phyloP scores from a whole-genome alignment of 2,329 filamentous ascomycete species.

The Tolypocladium tropicale region DNA sequence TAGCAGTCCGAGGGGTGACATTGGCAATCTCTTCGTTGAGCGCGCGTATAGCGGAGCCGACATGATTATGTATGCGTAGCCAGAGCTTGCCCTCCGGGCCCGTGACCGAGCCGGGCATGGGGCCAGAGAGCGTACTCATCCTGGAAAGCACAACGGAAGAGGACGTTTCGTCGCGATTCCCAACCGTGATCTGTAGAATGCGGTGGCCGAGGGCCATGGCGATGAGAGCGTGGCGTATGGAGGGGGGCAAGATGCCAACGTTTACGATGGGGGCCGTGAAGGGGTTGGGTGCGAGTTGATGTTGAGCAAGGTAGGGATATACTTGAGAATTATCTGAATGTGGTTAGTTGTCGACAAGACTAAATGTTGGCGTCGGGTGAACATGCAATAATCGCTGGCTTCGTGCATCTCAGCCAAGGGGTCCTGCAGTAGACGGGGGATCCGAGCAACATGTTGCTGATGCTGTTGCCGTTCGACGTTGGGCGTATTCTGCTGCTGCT shows the following conservation, averaged over 20 bases:
- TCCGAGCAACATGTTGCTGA: neutral
- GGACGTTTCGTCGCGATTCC: neutral
- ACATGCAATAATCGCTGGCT: neutral
- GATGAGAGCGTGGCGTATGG: slow-evolving; percentile 1
- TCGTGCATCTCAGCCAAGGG: neutral
- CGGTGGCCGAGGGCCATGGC: slow-evolving; percentile 1
- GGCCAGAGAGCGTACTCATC: neutral
- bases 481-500: neutral
- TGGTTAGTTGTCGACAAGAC: neutral
- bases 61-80: neutral
- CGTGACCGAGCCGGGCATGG: neutral
- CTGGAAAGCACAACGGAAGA: neutral
- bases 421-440: neutral
- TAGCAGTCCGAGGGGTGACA: neutral
- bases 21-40: neutral
- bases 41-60: neutral
- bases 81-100: neutral
- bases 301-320: neutral
- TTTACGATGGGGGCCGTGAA: neutral
- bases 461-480: neutral
- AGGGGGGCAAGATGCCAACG: neutral
- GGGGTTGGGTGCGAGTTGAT: neutral
- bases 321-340: neutral
- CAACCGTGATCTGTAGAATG: neutral
- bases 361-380: neutral